Evolutionary conservation across 2,329 filamentous ascomycete species (phyloP).

Genomic region (Colletotrichum plurivorum): DNA sequence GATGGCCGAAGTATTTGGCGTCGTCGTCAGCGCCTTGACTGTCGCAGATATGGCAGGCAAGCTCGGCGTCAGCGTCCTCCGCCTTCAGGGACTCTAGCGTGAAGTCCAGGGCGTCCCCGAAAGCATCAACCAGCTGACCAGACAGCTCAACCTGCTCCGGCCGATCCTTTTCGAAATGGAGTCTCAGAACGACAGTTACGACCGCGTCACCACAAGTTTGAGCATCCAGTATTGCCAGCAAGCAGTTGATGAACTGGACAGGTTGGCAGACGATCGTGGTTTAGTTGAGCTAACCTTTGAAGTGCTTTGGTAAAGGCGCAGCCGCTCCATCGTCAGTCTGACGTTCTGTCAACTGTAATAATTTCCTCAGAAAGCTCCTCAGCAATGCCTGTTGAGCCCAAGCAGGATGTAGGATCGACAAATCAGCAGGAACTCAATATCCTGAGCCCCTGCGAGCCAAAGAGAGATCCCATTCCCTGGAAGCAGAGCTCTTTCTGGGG

Average conservation of each 20-base stretch:
- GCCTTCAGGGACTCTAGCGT: conserved; percentile 22
- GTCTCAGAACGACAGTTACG: neutral
- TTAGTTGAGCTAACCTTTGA: neutral
- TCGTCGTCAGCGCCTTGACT: conserved; percentile 26
- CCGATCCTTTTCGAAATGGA: conserved; percentile 13
- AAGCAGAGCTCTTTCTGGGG: neutral
- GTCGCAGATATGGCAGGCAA: conserved; percentile 26
- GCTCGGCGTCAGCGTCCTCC: conserved; percentile 10
- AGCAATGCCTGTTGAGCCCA: fast-evolving
- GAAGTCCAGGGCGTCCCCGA: conserved; percentile 27
- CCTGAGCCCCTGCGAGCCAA: neutral
- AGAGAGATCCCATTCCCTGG: fast-evolving
- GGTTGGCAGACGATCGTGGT: conserved; percentile 8
- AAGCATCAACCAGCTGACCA: conserved; percentile 6
- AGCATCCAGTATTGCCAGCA: conserved; percentile 18
- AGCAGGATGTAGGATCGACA: neutral
- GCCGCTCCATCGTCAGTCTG: neutral
- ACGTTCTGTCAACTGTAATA: no score
- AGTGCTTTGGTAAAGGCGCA: neutral
- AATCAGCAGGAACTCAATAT: neutral
- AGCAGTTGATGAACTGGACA: conserved; percentile 1
- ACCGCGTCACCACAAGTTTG: neutral
- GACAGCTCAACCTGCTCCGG: conserved; percentile 1
- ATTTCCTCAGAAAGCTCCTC: no score
- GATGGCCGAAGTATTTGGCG: conserved; percentile 28